Conservation (phyloP, 2,329 filamentous ascomycete genomes). For the Aspergillus sp. region DNA sequence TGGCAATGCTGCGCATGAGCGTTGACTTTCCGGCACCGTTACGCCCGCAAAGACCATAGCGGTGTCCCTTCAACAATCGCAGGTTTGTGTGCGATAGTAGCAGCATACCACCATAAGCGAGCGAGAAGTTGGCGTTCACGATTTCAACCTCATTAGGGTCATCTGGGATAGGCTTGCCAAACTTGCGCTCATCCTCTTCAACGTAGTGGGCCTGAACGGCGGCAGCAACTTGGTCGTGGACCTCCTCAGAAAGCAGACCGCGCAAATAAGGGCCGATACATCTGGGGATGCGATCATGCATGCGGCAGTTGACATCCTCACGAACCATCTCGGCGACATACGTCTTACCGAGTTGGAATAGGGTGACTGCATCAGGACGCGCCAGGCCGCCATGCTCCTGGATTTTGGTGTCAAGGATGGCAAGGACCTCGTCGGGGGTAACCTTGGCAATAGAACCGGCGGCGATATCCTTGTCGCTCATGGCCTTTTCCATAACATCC, state of each 20-base stretch:
- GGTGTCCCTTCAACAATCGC: slow-evolving; percentile 89
- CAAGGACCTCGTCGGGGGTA: slow-evolving; percentile 67
- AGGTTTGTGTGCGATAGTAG: slow-evolving; percentile 94
- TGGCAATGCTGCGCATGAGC: slow-evolving; percentile 93
- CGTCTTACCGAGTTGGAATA: slow-evolving; percentile 66
- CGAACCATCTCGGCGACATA: slow-evolving; percentile 84
- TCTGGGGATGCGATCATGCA: slow-evolving; percentile 68
- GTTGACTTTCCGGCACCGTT: slow-evolving; percentile 99
- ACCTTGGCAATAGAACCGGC: slow-evolving; percentile 61
- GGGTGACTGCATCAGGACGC: slow-evolving; percentile 59
- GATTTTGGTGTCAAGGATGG: slow-evolving; percentile 73
- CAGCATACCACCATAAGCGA: slow-evolving; percentile 97
- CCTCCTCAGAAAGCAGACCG: slow-evolving; percentile 63
- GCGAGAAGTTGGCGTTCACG: slow-evolving; percentile 95
- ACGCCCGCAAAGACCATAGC: slow-evolving; percentile 93
- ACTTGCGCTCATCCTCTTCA: slow-evolving; percentile 83
- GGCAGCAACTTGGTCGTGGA: slow-evolving; percentile 66
- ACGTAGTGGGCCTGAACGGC: slow-evolving; percentile 76
- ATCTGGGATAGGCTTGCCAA: slow-evolving; percentile 78
- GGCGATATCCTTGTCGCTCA: slow-evolving; percentile 66
- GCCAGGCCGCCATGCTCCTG: slow-evolving; percentile 66
- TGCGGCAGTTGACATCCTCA: slow-evolving; percentile 82
- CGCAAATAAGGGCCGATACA: slow-evolving; percentile 75
- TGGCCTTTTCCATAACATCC: slow-evolving; percentile 87
- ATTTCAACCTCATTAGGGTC: slow-evolving; percentile 94